Conservation (phyloP, 148 eudicot species). For the Chenopodium berlandieri region DNA sequence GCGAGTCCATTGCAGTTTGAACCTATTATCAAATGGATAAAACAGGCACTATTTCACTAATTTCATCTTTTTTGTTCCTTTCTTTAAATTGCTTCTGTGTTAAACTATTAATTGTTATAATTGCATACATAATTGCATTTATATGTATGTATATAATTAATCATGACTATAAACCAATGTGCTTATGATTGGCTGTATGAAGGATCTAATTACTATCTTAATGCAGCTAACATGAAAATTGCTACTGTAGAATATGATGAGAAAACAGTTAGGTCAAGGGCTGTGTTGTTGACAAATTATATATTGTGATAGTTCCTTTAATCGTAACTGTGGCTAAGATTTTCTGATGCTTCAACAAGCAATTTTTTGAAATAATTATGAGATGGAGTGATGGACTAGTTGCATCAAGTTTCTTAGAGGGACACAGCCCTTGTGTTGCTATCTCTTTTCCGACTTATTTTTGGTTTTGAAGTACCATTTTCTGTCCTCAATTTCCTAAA, state of each 20-base stretch:
- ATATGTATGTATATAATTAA: too few species aligned
- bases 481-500: not conserved
- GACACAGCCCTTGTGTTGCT: slow-evolving; percentile 7
- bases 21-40: too few species aligned
- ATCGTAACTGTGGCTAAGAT: slow-evolving; percentile 18
- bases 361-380: not conserved
- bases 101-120: too few species aligned
- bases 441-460: not conserved
- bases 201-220: too few species aligned
- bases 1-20: too few species aligned
- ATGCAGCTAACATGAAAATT: too few species aligned
- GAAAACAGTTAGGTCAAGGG: not conserved
- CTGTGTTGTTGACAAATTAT: not conserved
- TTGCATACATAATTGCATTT: too few species aligned
- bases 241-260: not conserved
- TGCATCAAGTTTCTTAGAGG: slow-evolving; percentile 6
- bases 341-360: not conserved
- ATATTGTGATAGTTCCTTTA: not conserved
- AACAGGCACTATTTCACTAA: too few species aligned
- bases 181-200: too few species aligned
- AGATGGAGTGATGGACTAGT: slow-evolving; percentile 18
- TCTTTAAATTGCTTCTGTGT: too few species aligned
- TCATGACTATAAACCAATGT: too few species aligned
- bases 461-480: not conserved
- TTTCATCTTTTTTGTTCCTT: too few species aligned